A percentile compares a stretch with the other conserved stretches of the same genome.
phyloP scores from a whole-genome alignment of 257 asterid species.

The Oldenlandia corymbosa region DNA sequence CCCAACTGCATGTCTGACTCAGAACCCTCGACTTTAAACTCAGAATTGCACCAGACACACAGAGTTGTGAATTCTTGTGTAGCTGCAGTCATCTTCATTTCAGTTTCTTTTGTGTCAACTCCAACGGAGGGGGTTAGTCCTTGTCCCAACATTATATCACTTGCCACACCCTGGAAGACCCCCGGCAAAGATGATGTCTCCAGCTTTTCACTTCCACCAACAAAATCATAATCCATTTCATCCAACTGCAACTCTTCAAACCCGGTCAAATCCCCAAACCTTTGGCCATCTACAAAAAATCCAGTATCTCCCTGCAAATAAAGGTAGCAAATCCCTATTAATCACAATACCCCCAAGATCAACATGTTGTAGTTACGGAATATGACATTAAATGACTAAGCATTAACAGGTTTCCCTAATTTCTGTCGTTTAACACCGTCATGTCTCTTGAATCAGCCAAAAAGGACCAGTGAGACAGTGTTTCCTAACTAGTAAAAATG shows the following conservation, averaged over 20 bases:
- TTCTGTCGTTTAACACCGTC: not conserved
- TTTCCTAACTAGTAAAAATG: not conserved
- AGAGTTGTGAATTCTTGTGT: slow-evolving; percentile 56
- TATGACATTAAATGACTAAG: not conserved
- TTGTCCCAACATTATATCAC: slow-evolving; percentile 41
- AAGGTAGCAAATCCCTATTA: slow-evolving; percentile 4
- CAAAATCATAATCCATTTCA: slow-evolving; percentile 60
- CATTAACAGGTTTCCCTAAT: not conserved
- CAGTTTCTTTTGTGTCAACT: slow-evolving; percentile 52
- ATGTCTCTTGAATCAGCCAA: not conserved
- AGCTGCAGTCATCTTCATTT: slow-evolving; percentile 38
- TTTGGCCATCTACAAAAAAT: slow-evolving; percentile 42
- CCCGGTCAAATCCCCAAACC: slow-evolving; percentile 56
- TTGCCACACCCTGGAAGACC: slow-evolving; percentile 47
- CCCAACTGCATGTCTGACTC: slow-evolving; percentile 77
- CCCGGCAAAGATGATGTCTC: slow-evolving; percentile 52
- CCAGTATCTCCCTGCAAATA: slow-evolving; percentile 47
- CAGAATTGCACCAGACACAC: slow-evolving; percentile 95
- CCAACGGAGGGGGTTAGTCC: slow-evolving; percentile 50
- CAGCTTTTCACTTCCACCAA: slow-evolving; percentile 43
- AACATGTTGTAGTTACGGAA: not conserved
- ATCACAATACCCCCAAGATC: not conserved
- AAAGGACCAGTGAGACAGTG: not conserved
- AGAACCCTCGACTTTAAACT: slow-evolving; percentile 73
- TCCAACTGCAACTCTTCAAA: slow-evolving; percentile 82